Percentiles rank a stretch among this genome's conserved stretches.
phyloP scores from a whole-genome alignment of 768 basidiomycete species.

The Termitomyces sp. region DNA sequence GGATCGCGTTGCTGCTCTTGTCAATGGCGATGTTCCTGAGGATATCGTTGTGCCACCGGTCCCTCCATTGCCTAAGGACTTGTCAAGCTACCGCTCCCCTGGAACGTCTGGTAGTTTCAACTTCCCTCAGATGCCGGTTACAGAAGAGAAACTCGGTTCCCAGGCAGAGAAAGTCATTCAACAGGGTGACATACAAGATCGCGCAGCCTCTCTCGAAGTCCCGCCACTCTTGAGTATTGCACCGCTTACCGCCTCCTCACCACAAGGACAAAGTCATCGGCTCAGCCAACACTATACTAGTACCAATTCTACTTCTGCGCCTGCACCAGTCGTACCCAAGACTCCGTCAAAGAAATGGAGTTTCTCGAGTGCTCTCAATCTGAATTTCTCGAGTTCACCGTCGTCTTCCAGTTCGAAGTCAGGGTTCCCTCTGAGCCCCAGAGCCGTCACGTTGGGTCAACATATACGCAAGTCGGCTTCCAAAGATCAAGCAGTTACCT shows the following conservation, averaged over 20 bases:
- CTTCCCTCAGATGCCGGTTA: conserved; percentile 36
- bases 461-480: conserved; percentile 65
- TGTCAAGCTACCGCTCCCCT: conserved; percentile 72
- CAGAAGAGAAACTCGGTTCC: conserved; percentile 36
- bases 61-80: conserved; percentile 87
- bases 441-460: conserved; percentile 61
- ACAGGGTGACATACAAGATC: conserved; percentile 44
- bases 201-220: conserved; percentile 47
- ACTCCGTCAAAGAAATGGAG: conserved; percentile 97
- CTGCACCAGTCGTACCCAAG: conserved; percentile 47
- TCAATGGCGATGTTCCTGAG: conserved; percentile 55
- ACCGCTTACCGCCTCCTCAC: conserved; percentile 21
- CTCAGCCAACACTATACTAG: conserved; percentile 35
- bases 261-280: conserved; percentile 23
- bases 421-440: conserved; percentile 59
- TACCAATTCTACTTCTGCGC: conserved; percentile 36
- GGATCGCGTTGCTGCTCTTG: conserved; percentile 61
- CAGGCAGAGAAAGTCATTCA: conserved; percentile 36
- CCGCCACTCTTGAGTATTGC: conserved; percentile 30
- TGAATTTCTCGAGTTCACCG: conserved; percentile 65
- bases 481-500: conserved; percentile 53
- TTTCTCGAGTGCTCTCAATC: conserved; percentile 79
- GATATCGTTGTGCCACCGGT: conserved; percentile 81
- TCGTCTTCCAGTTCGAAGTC: conserved; percentile 55
- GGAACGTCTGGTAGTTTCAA: conserved; percentile 48